Evolutionary conservation across 2,329 filamentous ascomycete genomes (phyloP), one percentile per base, ranked within the genome.

Genomic region (Sclerotinia trifoliorum): DNA sequence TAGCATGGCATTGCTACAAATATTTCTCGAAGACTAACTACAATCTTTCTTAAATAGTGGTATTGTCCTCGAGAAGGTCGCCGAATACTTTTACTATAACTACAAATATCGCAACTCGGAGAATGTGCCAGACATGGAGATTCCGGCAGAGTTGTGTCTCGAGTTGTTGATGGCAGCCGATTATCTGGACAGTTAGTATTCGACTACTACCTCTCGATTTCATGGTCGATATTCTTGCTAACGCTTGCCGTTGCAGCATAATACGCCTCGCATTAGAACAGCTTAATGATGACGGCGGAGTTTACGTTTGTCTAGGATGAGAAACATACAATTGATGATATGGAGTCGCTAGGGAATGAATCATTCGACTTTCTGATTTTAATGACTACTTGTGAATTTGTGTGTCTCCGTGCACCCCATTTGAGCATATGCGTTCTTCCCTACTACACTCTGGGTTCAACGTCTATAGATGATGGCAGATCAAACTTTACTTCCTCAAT

Each of bases 81-180:
- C 89, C 78, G 90, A 94, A 79, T 94, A 94, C 80, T 89, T 93
- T 71, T 91, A 93, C 77, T 94, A 93, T 81, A 91, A 90, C 82
- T 89, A 93, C 79, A 89, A 88, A 75, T 85, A 92, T 79, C 84
- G 85, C 64, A 85, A 92, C 72, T 83, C 83, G 72, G 88, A 89
- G 73, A 88, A 93, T 74, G 90, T 93, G 26, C 88, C 89, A 5
- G 91, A 94, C 75, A 90, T 93, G 88, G 90, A 93, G 21, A 89
- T 94, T 69, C 90, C 90, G 17, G 86, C 90, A 42, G 90, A 94
- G 80, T 81, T 94, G 62, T 93, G 90, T 74, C 82, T 94, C 55
- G 91, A 94, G 80, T 79, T 94, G 70, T 80, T 94, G 72, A 89
- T 90, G 80, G 91, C 90, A 19, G 90, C 91, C 35, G 90, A 94